Base-by-base conservation (phyloP, 371 early-diverging fungal genomes). In the Syncephalis fuscata region DNA sequence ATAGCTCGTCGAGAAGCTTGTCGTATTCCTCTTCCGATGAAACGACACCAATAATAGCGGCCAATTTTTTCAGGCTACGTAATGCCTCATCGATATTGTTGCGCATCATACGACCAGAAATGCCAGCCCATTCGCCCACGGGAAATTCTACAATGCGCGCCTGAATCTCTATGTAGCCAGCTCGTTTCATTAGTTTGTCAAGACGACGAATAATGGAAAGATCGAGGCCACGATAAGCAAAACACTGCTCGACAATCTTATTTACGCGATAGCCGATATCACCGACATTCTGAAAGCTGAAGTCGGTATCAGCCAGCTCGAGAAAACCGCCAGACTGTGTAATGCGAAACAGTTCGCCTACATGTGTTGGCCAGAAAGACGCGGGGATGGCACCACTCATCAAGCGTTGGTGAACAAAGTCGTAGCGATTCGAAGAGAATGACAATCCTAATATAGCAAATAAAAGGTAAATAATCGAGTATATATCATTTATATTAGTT, bases 281-380 rank as follows among this genome's bases (percentile, higher is more conserved):
- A 8, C 52, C 56, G 0, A 58, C 49, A 39, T 56, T 59, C 44
- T 51, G 38, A 19, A 56, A 50, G 32, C 53, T 56, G 11, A 61
- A 57, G 41, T 64, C 62, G 56, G 59, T 55, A 43, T 66, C 68
- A 2, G 63, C 54, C 42, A 70, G 51, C 49, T 70, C 65, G n/a
- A 70, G 52, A 55, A 58, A 70, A 4, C 70, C 70, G n/a, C 52
- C 62, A 21, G 59, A 62, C 56, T 66, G 65, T 5, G 66, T 64
- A 1, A 70, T 64, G 20, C 70, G 53, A 21, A 58, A 37, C 40
- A 70, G 45, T 46, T 70, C 70, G 21, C 61, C 41, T 17, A 65
- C 49, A 9, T 53, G 17, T 11, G 14, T 41, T 53, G 1, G 55
- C 60, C 49, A 65, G 57, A 24, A 45, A 27, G 44, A 50, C 54